Evolutionary conservation across 208 protist species (phyloP), one percentile per base, ranked within the genome.

Genomic region (Wallacemonas rigidus): DNA sequence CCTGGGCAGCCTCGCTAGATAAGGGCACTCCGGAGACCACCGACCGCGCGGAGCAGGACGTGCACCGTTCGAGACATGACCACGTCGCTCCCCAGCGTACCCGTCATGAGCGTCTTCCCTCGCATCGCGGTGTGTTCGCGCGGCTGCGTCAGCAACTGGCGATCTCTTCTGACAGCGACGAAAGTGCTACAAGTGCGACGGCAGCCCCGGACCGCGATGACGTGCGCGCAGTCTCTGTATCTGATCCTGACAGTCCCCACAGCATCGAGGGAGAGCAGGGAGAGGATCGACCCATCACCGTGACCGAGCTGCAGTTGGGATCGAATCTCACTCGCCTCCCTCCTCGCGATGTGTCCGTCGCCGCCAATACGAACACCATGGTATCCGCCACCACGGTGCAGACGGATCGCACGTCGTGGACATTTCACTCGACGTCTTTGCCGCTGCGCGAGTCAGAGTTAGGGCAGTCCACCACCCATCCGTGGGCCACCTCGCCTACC

Each of bases 401-500:
- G 26, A 40, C 55, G 48, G 60, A 73, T 2, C 67, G 38, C 55
- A 78, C 81, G 17, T 82, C 76, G 14, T 86, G 81, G 81, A 82
- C 81, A 39, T 86, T 86, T 36, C 77, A 76, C 36, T 86, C 81
- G n/a, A 50, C 71, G 12, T 51, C 70, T 41, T 35, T 61, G 17
- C n/a, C 61, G 67, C 51, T 26, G 48, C 11, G n/a, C 15, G 51
- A 15, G 6, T 58, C 40, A n/a, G 38, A 36, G 6, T 58, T n/a
- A 4, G 63, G 63, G 7, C 47, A 69, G 41, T 65, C 60, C 40
- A 65, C n/a, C 9, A 65, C 60, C 41, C 60, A 65, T 17, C 60
- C 60, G 7, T 65, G 60, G 60, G 60, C 60, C 38, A 53, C 60
- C 43, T 44, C 60, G 14, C 9, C 41, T 12, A 26, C 26, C 26